These are phyloP conservation scores for Trebouxia sp. DNA, from an alignment of 139 green algal genomes.

Conservation along the genomic window DNA sequence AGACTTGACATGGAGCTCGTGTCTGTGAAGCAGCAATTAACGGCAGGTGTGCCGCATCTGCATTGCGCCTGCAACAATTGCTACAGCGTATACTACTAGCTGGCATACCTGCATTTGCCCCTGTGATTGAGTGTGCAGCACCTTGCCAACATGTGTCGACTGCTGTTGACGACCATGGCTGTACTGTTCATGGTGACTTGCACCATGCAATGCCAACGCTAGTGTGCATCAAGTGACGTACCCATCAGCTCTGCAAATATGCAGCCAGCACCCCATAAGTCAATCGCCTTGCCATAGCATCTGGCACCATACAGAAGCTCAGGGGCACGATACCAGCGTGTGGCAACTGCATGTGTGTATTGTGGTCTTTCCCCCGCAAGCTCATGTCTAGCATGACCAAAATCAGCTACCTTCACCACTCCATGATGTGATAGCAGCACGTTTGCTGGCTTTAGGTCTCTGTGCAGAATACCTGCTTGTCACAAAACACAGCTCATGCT, in stretches of 20 bases:
- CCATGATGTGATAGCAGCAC: conserved; percentile 73
- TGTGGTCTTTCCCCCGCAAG: conserved; percentile 47
- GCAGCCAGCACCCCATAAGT: conserved; percentile 80
- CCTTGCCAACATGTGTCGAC: too few species aligned
- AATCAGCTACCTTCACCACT: conserved; percentile 65
- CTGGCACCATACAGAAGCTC: conserved; percentile 77
- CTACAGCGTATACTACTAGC: too few species aligned
- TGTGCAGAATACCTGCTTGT: conserved; percentile 69
- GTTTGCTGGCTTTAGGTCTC: conserved; percentile 84
- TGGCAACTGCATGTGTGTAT: conserved; percentile 81
- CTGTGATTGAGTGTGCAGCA: too few species aligned
- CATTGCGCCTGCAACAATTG: too few species aligned
- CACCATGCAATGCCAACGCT: too few species aligned
- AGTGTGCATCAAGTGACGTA: not conserved
- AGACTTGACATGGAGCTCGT: too few species aligned
- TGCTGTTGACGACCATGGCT: too few species aligned
- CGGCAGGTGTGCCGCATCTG: too few species aligned
- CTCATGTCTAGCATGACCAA: conserved; percentile 42
- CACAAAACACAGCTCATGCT: not conserved
- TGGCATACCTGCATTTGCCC: too few species aligned
- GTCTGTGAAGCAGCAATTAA: too few species aligned
- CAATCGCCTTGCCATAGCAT: conserved; percentile 76
- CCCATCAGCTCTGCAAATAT: conserved; percentile 81
- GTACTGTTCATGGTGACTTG: too few species aligned
- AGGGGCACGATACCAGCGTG: conserved; percentile 80